phyloP scores from a whole-genome alignment of 164 flowering plant genomes.

The Kingdonia uniflora region DNA sequence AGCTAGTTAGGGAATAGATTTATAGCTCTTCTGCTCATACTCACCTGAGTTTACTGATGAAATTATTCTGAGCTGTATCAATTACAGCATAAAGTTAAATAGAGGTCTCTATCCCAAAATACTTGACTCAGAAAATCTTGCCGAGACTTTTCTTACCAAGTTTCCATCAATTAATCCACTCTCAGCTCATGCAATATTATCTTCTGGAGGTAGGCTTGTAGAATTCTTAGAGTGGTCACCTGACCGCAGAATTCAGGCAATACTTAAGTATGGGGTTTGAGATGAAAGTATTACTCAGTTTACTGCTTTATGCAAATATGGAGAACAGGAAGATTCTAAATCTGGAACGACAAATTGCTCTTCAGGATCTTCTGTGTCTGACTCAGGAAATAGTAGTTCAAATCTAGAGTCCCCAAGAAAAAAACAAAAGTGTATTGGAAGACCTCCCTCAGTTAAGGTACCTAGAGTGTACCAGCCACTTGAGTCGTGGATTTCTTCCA shows the following conservation, averaged over 20 bases:
- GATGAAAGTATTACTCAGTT: slow-evolving; percentile 57
- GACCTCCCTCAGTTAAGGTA: slow-evolving; percentile 19
- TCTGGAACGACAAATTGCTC: slow-evolving; percentile 92
- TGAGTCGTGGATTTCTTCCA: slow-evolving; percentile 15
- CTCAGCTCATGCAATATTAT: slow-evolving; percentile 80
- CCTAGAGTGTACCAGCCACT: slow-evolving; percentile 12
- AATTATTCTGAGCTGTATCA: slow-evolving; percentile 57
- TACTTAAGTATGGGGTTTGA: slow-evolving; percentile 48
- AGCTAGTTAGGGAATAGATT: slow-evolving; percentile 64
- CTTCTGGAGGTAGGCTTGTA: slow-evolving; percentile 40
- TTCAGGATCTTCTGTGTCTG: slow-evolving; percentile 68
- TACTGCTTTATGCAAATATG: slow-evolving; percentile 57
- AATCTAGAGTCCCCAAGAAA: slow-evolving; percentile 31
- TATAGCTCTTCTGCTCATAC: slow-evolving; percentile 72
- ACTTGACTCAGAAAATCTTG: slow-evolving; percentile 83
- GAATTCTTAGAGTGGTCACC: slow-evolving; percentile 53
- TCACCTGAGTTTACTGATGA: slow-evolving; percentile 76
- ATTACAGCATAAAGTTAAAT: slow-evolving; percentile 24
- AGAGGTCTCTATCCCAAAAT: slow-evolving; percentile 46
- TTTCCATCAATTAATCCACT: slow-evolving; percentile 91
- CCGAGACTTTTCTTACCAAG: slow-evolving; percentile 77
- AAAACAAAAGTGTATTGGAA: slow-evolving; percentile 21
- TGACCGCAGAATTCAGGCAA: slow-evolving; percentile 34
- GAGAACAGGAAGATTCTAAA: slow-evolving; percentile 72
- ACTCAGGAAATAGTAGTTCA: slow-evolving; percentile 29